A percentile compares a stretch with the other conserved stretches of the same genome.
Conservation (phyloP, 345 rosid genomes). For the Arabidopsis arenosa region DNA sequence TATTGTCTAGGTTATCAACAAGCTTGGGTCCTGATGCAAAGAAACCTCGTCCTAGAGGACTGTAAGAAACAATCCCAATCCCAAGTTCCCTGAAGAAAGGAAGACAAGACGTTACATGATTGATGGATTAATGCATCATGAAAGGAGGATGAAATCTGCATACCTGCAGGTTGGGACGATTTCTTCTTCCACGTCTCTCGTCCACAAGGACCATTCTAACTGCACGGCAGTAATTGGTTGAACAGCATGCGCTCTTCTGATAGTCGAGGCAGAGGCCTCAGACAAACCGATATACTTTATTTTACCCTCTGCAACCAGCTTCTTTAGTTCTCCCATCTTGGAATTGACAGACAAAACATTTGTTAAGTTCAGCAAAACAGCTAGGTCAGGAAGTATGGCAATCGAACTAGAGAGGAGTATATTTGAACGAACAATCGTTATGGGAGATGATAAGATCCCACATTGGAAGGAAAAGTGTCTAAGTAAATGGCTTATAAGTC, state of each 20-base stretch:
- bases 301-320: constrained; percentile 75
- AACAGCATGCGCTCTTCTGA: constrained; percentile 78
- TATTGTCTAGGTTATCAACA: constrained; percentile 43
- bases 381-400: not conserved
- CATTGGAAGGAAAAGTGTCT: not conserved
- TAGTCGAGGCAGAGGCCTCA: constrained; percentile 77
- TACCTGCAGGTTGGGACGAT: constrained; percentile 50
- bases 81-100: constrained; percentile 63
- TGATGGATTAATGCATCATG: not conserved
- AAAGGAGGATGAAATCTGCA: not conserved
- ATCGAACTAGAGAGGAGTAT: not conserved
- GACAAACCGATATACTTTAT: constrained; percentile 69
- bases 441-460: not conserved
- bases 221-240: constrained; percentile 73
- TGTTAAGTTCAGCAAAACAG: not conserved
- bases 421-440: not conserved
- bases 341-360: not conserved
- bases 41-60: constrained; percentile 77
- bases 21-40: constrained; percentile 59
- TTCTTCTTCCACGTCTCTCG: constrained; percentile 54
- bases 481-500: not conserved
- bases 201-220: constrained; percentile 77
- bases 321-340: constrained; percentile 69
- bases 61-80: constrained; percentile 72
- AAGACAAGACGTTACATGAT: not conserved